These are phyloP conservation scores for Boletus edulis DNA, from an alignment of 768 basidiomycete species.

Conservation along the genomic window DNA sequence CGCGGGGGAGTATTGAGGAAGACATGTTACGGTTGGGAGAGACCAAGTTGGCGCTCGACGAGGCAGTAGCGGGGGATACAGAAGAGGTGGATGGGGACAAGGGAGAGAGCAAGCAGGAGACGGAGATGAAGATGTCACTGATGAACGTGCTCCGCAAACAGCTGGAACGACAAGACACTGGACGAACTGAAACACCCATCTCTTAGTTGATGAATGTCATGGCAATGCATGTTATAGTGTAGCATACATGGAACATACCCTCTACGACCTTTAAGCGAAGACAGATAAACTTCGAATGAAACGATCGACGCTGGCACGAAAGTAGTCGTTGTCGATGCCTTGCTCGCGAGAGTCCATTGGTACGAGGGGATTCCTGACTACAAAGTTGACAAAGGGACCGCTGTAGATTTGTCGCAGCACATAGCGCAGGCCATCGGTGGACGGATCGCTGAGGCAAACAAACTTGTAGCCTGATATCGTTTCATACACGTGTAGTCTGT, in stretches of 20 bases:
- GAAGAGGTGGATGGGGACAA: constrained; percentile 58
- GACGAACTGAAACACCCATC: constrained; percentile 1
- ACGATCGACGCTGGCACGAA: constrained; percentile 76
- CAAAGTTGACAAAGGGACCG: constrained; percentile 93
- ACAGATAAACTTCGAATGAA: constrained; percentile 59
- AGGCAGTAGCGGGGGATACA: constrained; percentile 82
- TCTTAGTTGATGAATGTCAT: constrained; percentile 8
- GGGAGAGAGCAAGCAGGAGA: constrained; percentile 63
- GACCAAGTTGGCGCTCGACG: constrained; percentile 89
- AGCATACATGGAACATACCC: constrained; percentile 23
- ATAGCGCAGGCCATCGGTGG: constrained; percentile 77
- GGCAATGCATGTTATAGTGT: constrained; percentile 10
- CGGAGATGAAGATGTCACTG: constrained; percentile 81
- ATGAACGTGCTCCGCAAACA: constrained; percentile 84
- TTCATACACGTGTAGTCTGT: constrained; percentile 92
- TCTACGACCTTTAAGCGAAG: constrained; percentile 32
- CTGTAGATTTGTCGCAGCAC: constrained; percentile 85
- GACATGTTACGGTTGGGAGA: constrained; percentile 89
- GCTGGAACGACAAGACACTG: constrained; percentile 56
- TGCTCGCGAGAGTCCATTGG: constrained; percentile 77
- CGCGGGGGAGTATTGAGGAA: constrained; percentile 91
- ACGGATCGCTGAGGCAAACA: constrained; percentile 88
- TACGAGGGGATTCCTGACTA: constrained; percentile 88
- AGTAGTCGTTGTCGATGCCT: constrained; percentile 93
- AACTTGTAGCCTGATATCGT: constrained; percentile 93